Conservation (phyloP, 148 eudicot genomes). For the Chenopodium quinoa region DNA sequence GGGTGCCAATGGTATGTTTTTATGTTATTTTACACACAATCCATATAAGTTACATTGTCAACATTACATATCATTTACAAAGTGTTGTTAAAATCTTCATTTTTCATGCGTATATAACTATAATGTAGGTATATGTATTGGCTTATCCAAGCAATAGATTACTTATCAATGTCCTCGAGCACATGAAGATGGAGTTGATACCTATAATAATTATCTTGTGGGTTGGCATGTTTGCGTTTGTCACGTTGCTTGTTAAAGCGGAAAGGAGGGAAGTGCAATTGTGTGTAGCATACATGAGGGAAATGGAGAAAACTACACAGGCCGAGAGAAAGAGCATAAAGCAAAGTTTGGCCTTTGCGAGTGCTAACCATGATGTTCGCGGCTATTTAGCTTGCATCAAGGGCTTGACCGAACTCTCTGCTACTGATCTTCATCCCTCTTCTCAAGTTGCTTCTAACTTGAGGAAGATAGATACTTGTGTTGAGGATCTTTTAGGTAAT, state of each 20-base stretch:
- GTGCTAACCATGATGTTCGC: constrained; percentile 76
- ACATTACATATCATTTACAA: too few relatives aligned
- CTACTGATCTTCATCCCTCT: constrained; percentile 30
- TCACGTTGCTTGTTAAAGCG: constrained; percentile 29
- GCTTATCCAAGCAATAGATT: constrained; percentile 35
- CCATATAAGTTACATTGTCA: too few relatives aligned
- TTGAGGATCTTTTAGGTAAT: constrained; percentile 62
- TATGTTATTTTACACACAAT: not conserved
- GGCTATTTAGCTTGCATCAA: constrained; percentile 58
- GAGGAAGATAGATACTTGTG: constrained; percentile 42
- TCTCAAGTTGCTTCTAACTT: constrained; percentile 52
- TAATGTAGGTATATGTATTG: constrained; percentile 47
- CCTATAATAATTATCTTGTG: constrained; percentile 31
- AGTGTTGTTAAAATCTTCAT: too few relatives aligned
- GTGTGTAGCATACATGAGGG: constrained; percentile 48
- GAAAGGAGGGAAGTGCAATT: constrained; percentile 43
- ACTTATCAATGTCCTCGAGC: constrained; percentile 22
- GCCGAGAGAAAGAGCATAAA: constrained; percentile 62
- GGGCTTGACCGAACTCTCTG: constrained; percentile 46
- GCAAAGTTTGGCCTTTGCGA: constrained; percentile 61
- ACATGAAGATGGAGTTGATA: constrained; percentile 25
- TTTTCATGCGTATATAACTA: not conserved
- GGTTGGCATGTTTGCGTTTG: constrained; percentile 22
- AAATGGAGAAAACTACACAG: constrained; percentile 64
- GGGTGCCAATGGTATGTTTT: constrained; percentile 39